Conservation (phyloP, 1,284 basidiomycete species). For the Fomitiporia mediterranea region DNA sequence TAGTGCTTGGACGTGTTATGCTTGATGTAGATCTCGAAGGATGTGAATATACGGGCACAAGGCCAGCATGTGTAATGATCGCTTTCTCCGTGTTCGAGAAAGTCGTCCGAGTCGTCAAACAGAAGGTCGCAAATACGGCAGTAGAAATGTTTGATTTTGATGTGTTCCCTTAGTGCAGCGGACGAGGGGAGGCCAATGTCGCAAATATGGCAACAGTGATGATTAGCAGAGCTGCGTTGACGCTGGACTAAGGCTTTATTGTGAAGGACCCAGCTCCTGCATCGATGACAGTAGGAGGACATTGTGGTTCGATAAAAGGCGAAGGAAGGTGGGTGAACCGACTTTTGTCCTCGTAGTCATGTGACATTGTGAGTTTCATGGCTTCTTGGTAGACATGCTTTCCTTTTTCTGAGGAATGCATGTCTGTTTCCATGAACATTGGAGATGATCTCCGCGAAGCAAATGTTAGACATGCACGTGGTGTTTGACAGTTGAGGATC, state of each 20-base stretch:
- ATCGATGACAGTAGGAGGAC: not conserved
- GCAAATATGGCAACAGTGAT: conserved; percentile 3
- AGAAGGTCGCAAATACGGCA: conserved; percentile 22
- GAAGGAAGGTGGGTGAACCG: too few species aligned
- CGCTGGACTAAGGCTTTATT: conserved; percentile 8
- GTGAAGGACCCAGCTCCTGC: conserved; percentile 1
- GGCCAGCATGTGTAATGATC: not conserved
- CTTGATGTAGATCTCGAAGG: not conserved
- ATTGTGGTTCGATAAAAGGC: not conserved
- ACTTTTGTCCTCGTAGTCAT: too few species aligned
- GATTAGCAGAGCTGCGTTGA: conserved; percentile 9
- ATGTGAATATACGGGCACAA: conserved; percentile 2
- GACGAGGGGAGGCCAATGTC: not conserved
- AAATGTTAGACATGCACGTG: too few species aligned
- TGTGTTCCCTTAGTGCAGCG: not conserved
- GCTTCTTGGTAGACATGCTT: too few species aligned
- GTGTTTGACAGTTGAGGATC: too few species aligned
- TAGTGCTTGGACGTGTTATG: conserved; percentile 3
- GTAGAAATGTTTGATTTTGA: conserved; percentile 12
- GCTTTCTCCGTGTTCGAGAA: conserved; percentile 3
- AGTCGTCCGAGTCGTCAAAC: conserved; percentile 8
- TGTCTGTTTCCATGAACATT: too few species aligned
- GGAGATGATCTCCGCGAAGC: too few species aligned
- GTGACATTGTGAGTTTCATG: too few species aligned
- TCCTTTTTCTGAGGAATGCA: too few species aligned